Conservation (phyloP, 768 basidiomycete genomes). For the Boletus tylopilopsis region DNA sequence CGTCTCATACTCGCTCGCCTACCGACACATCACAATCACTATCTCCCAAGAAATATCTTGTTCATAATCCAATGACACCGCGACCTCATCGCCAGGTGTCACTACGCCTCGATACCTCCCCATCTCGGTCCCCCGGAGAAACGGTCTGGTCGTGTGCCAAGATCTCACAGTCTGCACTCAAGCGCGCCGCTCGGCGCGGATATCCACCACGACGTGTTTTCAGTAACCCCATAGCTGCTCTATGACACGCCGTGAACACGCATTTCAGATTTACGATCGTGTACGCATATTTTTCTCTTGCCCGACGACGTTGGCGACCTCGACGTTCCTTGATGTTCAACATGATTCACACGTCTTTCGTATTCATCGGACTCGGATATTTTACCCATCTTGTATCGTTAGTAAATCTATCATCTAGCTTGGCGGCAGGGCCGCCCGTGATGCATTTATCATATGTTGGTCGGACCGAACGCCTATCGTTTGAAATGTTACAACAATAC, state of each 20-base stretch:
- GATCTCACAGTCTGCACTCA: constrained; percentile 24
- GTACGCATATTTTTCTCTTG: constrained; percentile 6
- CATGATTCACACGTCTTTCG: constrained; percentile 1
- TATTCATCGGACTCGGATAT: background rate
- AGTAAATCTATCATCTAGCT: constrained; percentile 6
- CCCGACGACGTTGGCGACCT: constrained; percentile 2
- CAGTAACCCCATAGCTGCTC: constrained; percentile 15
- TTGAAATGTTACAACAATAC: background rate
- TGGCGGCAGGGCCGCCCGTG: constrained; percentile 16
- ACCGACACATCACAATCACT: constrained; percentile 7
- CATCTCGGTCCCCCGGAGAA: constrained; percentile 7
- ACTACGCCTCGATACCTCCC: constrained; percentile 2
- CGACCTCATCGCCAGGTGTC: constrained; percentile 12
- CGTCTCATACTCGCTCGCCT: constrained; percentile 2
- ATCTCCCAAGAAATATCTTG: constrained; percentile 3
- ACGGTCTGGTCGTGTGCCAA: constrained; percentile 32
- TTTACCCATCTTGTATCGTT: constrained; percentile 16
- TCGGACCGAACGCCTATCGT: constrained; percentile 1
- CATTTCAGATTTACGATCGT: constrained; percentile 2
- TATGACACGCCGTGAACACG: constrained; percentile 9
- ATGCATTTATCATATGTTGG: constrained; percentile 3
- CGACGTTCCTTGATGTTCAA: constrained; percentile 14
- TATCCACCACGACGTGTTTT: constrained; percentile 19
- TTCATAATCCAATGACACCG: constrained; percentile 6
- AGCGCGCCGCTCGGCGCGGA: constrained; percentile 27